Conservation (phyloP, 345 rosid genomes). For the Lagerstroemia speciosa region DNA sequence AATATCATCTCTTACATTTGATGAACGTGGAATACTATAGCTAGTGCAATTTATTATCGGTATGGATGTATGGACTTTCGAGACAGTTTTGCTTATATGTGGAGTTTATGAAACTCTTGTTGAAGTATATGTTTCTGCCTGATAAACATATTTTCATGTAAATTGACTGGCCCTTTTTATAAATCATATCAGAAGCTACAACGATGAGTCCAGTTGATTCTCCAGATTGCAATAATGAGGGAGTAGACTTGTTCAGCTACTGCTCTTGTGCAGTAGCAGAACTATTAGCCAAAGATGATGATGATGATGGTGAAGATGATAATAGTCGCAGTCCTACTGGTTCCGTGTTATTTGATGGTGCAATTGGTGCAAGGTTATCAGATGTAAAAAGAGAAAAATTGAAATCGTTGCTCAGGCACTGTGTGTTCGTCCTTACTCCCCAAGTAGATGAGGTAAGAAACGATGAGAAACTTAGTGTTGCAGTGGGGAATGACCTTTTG, state of each 20-base stretch:
- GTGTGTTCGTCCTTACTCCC: neutral
- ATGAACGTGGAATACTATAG: neutral
- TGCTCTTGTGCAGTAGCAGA: neutral
- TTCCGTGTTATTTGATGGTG: neutral
- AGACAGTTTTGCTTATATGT: neutral
- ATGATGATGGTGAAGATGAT: neutral
- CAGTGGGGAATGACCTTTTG: neutral
- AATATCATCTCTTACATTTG: neutral
- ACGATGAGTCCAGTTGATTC: neutral
- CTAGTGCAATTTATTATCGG: neutral
- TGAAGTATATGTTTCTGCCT: neutral
- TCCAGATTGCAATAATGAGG: neutral
- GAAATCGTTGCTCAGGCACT: constrained; percentile 1
- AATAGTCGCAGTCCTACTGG: neutral
- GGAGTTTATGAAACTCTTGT: neutral
- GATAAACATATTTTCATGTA: neutral
- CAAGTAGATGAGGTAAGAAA: constrained; percentile 8
- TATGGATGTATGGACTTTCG: neutral
- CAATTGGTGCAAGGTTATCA: constrained; percentile 2
- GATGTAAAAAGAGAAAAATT: constrained; percentile 4
- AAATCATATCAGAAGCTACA: neutral
- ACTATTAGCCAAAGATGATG: neutral
- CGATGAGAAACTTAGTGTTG: neutral
- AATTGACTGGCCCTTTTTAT: neutral
- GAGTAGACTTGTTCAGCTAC: neutral